Conservation (phyloP, 495 filamentous ascomycete genomes). For the Aspergillus hancockii region DNA sequence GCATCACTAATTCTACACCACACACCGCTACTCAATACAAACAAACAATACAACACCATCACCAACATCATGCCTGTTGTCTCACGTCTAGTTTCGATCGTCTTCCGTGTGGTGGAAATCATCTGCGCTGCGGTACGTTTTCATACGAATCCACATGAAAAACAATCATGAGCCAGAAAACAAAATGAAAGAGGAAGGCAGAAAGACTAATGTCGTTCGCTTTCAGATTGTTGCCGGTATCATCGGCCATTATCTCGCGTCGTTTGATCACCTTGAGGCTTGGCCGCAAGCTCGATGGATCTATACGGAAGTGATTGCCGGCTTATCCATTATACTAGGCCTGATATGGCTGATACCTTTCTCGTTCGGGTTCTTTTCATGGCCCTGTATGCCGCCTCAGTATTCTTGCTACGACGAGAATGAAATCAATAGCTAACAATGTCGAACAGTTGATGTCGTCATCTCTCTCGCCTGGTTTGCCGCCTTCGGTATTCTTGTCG, state of each 20-base stretch:
- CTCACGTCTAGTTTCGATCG: constrained; percentile 50
- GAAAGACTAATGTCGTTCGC: neutral
- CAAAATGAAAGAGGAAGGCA: neutral
- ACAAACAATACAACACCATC: constrained; percentile 3
- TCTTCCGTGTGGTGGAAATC: constrained; percentile 48
- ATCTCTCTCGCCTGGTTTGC: constrained; percentile 65
- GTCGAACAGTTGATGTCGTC: constrained; percentile 52
- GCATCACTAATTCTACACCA: constrained; percentile 4
- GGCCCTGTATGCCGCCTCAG: constrained; percentile 36
- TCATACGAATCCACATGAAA: neutral
- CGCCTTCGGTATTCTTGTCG: constrained; percentile 62
- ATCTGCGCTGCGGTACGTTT: constrained; percentile 41
- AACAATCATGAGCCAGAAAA: neutral
- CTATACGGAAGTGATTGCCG: constrained; percentile 62
- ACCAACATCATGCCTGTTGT: constrained; percentile 46
- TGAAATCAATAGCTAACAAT: neutral
- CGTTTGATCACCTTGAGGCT: constrained; percentile 29
- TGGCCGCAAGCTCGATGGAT: constrained; percentile 55
- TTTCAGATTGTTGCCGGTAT: constrained; percentile 56
- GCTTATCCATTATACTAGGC: constrained; percentile 50
- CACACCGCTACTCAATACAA: constrained; percentile 2
- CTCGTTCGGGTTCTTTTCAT: constrained; percentile 45
- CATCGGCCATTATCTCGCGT: constrained; percentile 53
- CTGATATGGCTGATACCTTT: constrained; percentile 59
- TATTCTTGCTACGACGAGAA: neutral